Evolutionary conservation across 2,329 filamentous ascomycete genomes (phyloP).

Genomic region (Colletotrichum cereale): DNA sequence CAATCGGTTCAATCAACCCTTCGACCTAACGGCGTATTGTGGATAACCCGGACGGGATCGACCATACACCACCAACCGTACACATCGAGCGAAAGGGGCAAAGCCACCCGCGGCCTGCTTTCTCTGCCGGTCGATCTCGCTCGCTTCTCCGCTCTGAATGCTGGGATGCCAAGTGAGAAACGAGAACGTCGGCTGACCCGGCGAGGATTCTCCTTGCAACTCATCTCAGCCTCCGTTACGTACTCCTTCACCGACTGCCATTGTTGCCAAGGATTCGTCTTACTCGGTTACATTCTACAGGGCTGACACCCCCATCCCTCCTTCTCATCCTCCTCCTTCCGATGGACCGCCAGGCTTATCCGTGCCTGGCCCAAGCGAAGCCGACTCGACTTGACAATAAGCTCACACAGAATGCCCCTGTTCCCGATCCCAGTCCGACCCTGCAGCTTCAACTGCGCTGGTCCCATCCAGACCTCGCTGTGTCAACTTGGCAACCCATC

Average conservation of each 20-base stretch:
- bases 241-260: slow-evolving; percentile 10
- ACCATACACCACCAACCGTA: too few relatives aligned
- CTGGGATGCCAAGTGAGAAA: too few relatives aligned
- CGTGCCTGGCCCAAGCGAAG: slow-evolving; percentile 20
- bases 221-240: background rate
- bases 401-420: slow-evolving; percentile 5
- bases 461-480: slow-evolving; percentile 32
- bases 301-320: slow-evolving; percentile 30
- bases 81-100: background rate
- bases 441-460: slow-evolving; percentile 29
- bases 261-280: slow-evolving; percentile 25
- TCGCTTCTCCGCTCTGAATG: background rate
- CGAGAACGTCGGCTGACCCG: background rate
- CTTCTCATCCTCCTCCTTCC: slow-evolving; percentile 14
- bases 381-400: slow-evolving; percentile 5
- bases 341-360: slow-evolving; percentile 12
- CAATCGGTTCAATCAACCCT: background rate
- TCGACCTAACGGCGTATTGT: background rate
- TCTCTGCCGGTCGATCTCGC: background rate
- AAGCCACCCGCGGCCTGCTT: background rate
- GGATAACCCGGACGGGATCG: too few relatives aligned
- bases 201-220: background rate
- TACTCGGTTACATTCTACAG: slow-evolving; percentile 20
- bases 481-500: slow-evolving; percentile 31
- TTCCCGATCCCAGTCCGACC: slow-evolving; percentile 15